Base-by-base conservation (phyloP, 345 rosid genomes). In the Anacardium occidentale region DNA sequence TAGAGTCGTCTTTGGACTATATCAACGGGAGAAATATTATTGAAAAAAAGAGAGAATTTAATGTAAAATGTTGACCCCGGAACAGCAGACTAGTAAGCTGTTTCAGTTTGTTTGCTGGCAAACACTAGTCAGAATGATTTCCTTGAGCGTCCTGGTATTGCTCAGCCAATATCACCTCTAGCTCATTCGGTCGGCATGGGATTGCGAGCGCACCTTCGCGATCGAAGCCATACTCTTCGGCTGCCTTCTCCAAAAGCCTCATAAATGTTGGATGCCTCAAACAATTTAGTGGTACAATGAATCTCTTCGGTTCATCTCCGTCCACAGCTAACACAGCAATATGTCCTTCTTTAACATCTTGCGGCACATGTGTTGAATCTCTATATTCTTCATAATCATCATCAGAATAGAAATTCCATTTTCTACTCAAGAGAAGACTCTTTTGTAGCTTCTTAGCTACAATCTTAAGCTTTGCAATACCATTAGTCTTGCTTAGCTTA, bases 281-380 rank as follows among this genome's bases (percentile, higher is more conserved):
- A 63, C 66, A 86, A 73, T 63, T 80, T 68, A 89, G 76, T 4
- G 94, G 88, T 1, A 83, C 80, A 47, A 89, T 84, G 25, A 89
- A 86, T 76, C 88, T 85, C 68, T 79, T 84, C 0, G 83, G 83
- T 62, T 80, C 85, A 56, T 82, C 54, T 1, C 83, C 83, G 17
- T 86, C 85, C 67, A 82, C 79, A 3, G 92, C 90, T 29, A 88
- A 63, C 50, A 91, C 92, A 0, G 87, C 88, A 5, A 91, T 84
- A 58, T 91, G 94, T 20, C 94, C 91, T 83, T 86, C 87, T 69
- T 89, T 89, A 21, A 91, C 94, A 66, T 91, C 97, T 68, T 85
- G 79, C 0, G 94, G 94, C 60, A 86, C 87, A 52, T 24, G 59
- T 22, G 10, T 42, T 18, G 34, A 64, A 10, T 44, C 51, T 59